Conservation (phyloP, 148 eudicot genomes). For the Gaultheria prostrata region DNA sequence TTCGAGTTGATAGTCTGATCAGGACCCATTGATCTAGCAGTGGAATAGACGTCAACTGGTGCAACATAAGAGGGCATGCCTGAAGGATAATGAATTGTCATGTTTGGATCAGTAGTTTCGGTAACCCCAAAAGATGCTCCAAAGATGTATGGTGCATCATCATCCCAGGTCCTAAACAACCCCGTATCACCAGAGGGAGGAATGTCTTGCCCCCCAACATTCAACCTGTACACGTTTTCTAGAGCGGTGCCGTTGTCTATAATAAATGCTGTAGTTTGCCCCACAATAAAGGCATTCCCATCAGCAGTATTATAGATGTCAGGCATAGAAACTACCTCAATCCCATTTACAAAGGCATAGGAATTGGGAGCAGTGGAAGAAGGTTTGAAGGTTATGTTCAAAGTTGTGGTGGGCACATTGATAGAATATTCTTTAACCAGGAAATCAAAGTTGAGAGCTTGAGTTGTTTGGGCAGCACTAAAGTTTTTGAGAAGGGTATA, state of each 20-base stretch:
- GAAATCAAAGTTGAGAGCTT: slow-evolving; percentile 63
- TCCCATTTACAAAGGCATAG: slow-evolving; percentile 85
- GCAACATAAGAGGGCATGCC: slow-evolving; percentile 56
- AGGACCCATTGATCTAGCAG: slow-evolving; percentile 79
- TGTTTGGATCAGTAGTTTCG: slow-evolving; percentile 27
- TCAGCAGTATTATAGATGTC: slow-evolving; percentile 46
- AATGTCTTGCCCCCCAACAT: slow-evolving; percentile 86
- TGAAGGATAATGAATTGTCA: slow-evolving; percentile 42
- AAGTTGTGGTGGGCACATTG: slow-evolving; percentile 40
- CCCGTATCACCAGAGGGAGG: slow-evolving; percentile 78
- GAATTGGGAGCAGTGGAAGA: slow-evolving; percentile 45
- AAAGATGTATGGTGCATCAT: slow-evolving; percentile 58
- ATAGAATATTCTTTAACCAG: slow-evolving; percentile 65
- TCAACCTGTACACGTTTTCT: slow-evolving; percentile 67
- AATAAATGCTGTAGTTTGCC: slow-evolving; percentile 25
- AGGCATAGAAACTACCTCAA: slow-evolving; percentile 84
- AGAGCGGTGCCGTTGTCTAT: slow-evolving; percentile 69
- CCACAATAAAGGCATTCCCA: slow-evolving; percentile 38
- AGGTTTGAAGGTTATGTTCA: slow-evolving; percentile 71
- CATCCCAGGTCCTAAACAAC: slow-evolving; percentile 70
- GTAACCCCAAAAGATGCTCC: slow-evolving; percentile 66
- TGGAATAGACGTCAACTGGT: slow-evolving; percentile 68
- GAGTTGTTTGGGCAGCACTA: slow-evolving; percentile 66
- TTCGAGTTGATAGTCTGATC: slow-evolving; percentile 37
- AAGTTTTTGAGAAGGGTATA: slow-evolving; percentile 77